Base-by-base conservation (phyloP, 2,329 filamentous ascomycete species). In the Tricladium varicosporioides region DNA sequence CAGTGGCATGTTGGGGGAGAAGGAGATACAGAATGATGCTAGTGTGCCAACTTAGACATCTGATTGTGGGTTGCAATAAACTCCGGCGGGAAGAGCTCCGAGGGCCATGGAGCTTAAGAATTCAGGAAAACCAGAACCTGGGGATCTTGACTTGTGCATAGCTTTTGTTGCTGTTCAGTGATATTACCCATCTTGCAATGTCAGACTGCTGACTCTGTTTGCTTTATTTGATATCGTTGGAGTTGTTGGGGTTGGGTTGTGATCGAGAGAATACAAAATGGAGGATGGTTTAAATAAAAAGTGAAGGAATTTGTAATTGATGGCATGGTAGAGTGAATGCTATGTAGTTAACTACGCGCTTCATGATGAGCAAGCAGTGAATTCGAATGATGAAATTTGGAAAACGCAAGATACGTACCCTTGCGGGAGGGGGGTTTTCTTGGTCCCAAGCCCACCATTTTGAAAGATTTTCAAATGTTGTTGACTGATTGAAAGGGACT, bases 401-500 rank as follows among this genome's bases (percentile, higher is more conserved):
- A 42, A 32, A 31, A 54, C 43, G 16, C 5, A 16, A 46, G 32
- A 16, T 48, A 57, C 60, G 40, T 56, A 89, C 89, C 89, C 82
- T 88, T 91, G 69, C 86, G 84, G 75, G 85, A 86, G 46, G 84
- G 85, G 61, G 80, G 79, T 69, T 79, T 81, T 71, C 83, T 84
- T 62, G 85, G 81, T 70, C 83, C 82, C 61, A 85, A 66, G 67
- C 81, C 80, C 64, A 87, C 84, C 85, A 88, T 88, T 56, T 71
- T 64, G 59, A 19, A 46, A 50, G 43, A 45, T 44, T 36, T 48
- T 43, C 15, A 47, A 19, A 15, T 45, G 36, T 53, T 48, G 43
- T 22, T 14, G 18, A 33, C 2, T n/a, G 8, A 10, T 32, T n/a
- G 40, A 54, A 36, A 44, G 32, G n/a, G 18, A n/a, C 5, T 15